Percentiles rank a stretch among this genome's conserved stretches.
Conservation (phyloP, 306 rosid species). For the Citrullus colocynthis region DNA sequence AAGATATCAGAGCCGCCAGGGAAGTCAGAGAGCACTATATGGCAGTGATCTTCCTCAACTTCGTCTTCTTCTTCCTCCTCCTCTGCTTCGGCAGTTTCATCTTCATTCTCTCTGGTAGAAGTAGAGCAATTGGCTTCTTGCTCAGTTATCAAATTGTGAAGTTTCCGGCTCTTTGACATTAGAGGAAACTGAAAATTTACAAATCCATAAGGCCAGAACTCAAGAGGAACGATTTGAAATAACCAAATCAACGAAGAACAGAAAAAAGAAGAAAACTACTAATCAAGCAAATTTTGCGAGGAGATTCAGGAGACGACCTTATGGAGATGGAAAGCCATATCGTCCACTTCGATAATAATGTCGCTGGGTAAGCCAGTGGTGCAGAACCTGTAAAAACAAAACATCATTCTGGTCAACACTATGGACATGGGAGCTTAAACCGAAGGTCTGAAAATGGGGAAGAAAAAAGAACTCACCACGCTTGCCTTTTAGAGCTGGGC, state of each 20-base stretch:
- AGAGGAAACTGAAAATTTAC: constrained; percentile 66
- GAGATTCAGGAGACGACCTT: constrained; percentile 45
- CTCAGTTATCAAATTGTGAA: constrained; percentile 50
- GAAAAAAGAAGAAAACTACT: neutral
- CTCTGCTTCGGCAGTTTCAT: neutral
- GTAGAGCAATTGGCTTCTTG: constrained; percentile 44
- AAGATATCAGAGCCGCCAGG: constrained; percentile 86
- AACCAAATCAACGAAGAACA: constrained; percentile 8
- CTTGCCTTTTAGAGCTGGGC: constrained; percentile 73
- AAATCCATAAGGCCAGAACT: neutral
- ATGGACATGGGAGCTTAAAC: neutral
- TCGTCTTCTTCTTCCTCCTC: constrained; percentile 25
- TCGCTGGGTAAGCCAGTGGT: constrained; percentile 94
- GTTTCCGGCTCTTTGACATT: constrained; percentile 73
- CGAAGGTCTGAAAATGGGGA: neutral
- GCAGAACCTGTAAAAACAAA: constrained; percentile 53
- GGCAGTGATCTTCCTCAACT: constrained; percentile 61
- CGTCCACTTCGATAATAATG: constrained; percentile 75
- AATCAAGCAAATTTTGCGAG: neutral
- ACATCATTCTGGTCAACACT: neutral
- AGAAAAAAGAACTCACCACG: constrained; percentile 44
- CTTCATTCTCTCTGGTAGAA: constrained; percentile 8
- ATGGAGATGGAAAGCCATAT: constrained; percentile 91
- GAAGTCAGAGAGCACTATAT: constrained; percentile 42
- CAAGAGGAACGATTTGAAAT: constrained; percentile 3